Conservation (phyloP, 768 basidiomycete species). For the Trametes maxima region DNA sequence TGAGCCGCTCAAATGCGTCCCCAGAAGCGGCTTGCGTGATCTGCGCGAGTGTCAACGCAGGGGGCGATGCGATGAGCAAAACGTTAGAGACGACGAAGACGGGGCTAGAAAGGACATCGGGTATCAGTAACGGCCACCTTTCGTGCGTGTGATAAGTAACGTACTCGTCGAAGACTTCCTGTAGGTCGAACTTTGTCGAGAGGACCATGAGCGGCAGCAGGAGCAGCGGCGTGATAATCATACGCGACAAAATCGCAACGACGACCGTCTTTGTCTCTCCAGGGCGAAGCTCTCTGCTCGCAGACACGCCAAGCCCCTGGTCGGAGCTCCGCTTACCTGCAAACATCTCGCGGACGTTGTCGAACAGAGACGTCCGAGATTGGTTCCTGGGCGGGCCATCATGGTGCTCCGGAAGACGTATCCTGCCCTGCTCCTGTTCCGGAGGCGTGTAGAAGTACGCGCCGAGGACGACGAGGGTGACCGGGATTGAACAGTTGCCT, state of each 20-base stretch:
- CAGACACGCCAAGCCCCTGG: conserved; percentile 16
- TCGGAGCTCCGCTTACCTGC: conserved; percentile 32
- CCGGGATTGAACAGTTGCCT: conserved; percentile 81
- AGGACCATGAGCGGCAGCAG: conserved; percentile 77
- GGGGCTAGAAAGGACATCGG: conserved; percentile 50
- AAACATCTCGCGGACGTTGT: conserved; percentile 48
- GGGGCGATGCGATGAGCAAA: conserved; percentile 80
- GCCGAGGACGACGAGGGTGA: conserved; percentile 90
- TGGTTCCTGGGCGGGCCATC: conserved; percentile 25
- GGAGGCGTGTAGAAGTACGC: conserved; percentile 79
- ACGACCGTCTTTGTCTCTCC: conserved; percentile 85
- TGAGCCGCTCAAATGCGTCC: conserved; percentile 88
- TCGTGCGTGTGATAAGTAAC: conserved; percentile 35
- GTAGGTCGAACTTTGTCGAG: conserved; percentile 58
- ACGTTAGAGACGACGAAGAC: conserved; percentile 87
- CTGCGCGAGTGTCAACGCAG: conserved; percentile 72
- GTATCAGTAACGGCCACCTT: conserved; percentile 4
- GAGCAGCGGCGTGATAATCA: conserved; percentile 82
- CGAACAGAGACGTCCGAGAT: conserved; percentile 40
- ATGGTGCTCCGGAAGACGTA: background rate
- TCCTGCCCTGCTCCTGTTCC: conserved; percentile 17
- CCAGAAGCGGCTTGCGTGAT: conserved; percentile 86
- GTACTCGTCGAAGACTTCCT: conserved; percentile 74
- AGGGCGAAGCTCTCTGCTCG: conserved; percentile 32
- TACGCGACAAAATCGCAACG: conserved; percentile 81